Conservation (phyloP, 768 basidiomycete genomes). For the Tylopilus plumbeoviolaceoides region DNA sequence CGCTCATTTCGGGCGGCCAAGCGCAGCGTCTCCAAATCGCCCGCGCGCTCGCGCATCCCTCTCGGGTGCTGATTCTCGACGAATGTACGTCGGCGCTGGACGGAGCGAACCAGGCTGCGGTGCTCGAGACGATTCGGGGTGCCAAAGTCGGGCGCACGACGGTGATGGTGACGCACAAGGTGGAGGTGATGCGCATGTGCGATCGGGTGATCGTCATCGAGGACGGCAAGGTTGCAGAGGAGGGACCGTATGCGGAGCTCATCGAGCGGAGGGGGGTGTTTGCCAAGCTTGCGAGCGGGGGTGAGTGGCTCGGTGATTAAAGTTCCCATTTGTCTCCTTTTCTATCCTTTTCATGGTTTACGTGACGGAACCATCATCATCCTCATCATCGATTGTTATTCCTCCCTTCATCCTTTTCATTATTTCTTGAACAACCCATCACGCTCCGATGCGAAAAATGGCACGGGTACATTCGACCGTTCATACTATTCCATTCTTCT, state of each 20-base stretch:
- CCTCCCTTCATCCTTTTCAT: background rate
- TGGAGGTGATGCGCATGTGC: conserved; percentile 87
- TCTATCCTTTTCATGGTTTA: background rate
- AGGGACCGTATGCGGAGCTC: conserved; percentile 72
- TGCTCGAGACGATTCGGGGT: conserved; percentile 69
- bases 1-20: conserved; percentile 91
- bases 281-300: conserved; percentile 71
- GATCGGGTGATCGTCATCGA: conserved; percentile 81
- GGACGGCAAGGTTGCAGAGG: conserved; percentile 72
- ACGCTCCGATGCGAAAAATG: background rate
- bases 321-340: background rate
- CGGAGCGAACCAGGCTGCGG: conserved; percentile 73
- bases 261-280: conserved; percentile 68
- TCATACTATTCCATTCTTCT: conserved; percentile 7
- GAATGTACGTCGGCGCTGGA: conserved; percentile 96
- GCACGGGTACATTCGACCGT: conserved; percentile 11
- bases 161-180: conserved; percentile 91
- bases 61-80: conserved; percentile 78
- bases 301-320: conserved; percentile 53
- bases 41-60: conserved; percentile 74
- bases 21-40: conserved; percentile 93
- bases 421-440: background rate
- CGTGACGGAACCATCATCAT: background rate
- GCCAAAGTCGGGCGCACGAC: conserved; percentile 75
- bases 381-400: too few species aligned